Evolutionary conservation across 108 stramenopile species (phyloP), one percentile per base, ranked within the genome.

Genomic region (Cafeteria roenbergensis): DNA sequence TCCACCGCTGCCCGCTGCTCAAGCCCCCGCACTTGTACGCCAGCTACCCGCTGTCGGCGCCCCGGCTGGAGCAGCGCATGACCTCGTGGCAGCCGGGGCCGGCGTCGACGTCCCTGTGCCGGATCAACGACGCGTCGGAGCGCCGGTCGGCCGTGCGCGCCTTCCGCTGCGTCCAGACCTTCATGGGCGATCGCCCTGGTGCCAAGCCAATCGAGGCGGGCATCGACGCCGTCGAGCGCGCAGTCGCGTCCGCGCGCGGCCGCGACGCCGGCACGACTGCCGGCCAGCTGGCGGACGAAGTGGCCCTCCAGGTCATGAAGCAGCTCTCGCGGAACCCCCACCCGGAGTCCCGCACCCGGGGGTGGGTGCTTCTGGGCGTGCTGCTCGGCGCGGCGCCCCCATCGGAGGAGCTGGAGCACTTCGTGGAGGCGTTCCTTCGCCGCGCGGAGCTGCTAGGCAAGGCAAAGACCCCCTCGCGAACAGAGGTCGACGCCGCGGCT

Each of bases 251-350:
- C 29, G 72, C 68, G 55, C 53, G 55, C 50, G 57, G 74, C 6
- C 65, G 64, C 6, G 65, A 71, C 64, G 71, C 67, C 21, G 58
- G 54, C 24, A 30, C 32, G 20, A 37, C 29, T 22, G n/a, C 48
- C n/a, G 38, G 57, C 42, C 57, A 48, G 25, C 34, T 34, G 26
- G 53, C 77, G 14, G 75, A 72, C 36, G 80, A 81, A 76, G 50
- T 77, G 27, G 76, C 76, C 70, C 57, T 81, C 24, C 80, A 81
- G 72, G 50, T 75, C 62, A 75, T 75, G 75, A 81, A 81, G 71
- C 80, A 81, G 74, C 77, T 78, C 62, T 58, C 48, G 6, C 64
- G 64, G 25, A 81, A 81, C 71, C 73, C 78, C 6, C 48, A 30
- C 42, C 60, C 64, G n/a, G 75, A 50, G 9, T 68, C 66, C 35